These are phyloP conservation scores for Multifurca ochricompacta DNA, from an alignment of 768 basidiomycete genomes.

Conservation along the genomic window DNA sequence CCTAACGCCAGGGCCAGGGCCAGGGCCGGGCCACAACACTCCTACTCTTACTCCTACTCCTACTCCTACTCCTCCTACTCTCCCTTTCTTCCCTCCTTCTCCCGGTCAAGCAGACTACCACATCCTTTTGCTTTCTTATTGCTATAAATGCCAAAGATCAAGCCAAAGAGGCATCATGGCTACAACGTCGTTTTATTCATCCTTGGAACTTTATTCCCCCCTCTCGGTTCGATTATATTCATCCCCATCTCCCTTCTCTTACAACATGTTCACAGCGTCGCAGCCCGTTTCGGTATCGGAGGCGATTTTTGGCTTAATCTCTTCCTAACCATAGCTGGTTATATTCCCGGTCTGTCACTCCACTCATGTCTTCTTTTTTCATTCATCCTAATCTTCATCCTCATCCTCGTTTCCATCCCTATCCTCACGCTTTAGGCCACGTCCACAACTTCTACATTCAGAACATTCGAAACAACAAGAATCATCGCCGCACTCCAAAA, in stretches of 20 bases:
- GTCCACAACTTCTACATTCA: conserved; percentile 93
- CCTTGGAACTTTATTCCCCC: conserved; percentile 84
- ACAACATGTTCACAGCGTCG: conserved; percentile 58
- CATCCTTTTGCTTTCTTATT: background rate
- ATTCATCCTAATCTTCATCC: background rate
- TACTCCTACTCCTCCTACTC: no score
- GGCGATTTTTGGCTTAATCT: conserved; percentile 88
- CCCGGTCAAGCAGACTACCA: background rate
- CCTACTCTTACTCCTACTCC: no score
- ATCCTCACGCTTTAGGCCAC: conserved; percentile 47
- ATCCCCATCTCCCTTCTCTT: conserved; percentile 8
- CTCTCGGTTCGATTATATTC: conserved; percentile 54
- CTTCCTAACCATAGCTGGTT: conserved; percentile 82
- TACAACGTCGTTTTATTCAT: conserved; percentile 78
- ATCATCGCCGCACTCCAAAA: conserved; percentile 85
- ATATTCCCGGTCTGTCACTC: conserved; percentile 70
- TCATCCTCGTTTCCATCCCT: conserved; percentile 5
- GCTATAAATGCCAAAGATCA: conserved; percentile 27
- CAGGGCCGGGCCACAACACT: no score
- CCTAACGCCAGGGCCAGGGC: no score
- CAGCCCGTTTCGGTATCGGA: conserved; percentile 87
- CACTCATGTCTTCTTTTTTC: conserved; percentile 6
- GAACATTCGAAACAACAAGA: conserved; percentile 97
- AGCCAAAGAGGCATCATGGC: conserved; percentile 71
- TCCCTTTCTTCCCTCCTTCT: background rate